phyloP scores from a whole-genome alignment of 176 grass and related monocot genomes.

The Zoysia pacifica region DNA sequence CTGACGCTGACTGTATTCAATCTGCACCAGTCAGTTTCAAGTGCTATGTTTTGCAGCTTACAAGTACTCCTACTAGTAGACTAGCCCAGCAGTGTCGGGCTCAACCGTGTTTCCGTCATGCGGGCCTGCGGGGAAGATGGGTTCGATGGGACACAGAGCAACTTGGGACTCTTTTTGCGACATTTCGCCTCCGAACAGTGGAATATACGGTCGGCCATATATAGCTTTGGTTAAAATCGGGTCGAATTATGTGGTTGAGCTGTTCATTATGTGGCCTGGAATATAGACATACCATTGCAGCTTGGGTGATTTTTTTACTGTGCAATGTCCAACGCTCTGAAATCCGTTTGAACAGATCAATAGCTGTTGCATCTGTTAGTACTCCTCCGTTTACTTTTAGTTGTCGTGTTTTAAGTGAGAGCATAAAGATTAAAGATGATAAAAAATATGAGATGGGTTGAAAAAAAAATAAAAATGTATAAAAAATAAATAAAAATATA shows the following conservation, averaged over 20 bases:
- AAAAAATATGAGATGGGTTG: too few species aligned
- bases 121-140: background rate
- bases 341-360: background rate
- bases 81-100: background rate
- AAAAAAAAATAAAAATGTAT: too few species aligned
- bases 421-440: too few species aligned
- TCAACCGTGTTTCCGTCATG: background rate
- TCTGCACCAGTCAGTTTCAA: background rate
- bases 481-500: too few species aligned
- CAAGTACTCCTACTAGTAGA: background rate
- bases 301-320: background rate
- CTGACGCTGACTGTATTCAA: background rate
- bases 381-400: too few species aligned
- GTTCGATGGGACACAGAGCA: background rate
- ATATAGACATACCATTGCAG: background rate
- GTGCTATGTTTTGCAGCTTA: background rate
- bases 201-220: background rate
- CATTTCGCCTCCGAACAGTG: background rate
- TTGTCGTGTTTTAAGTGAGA: too few species aligned
- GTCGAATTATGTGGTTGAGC: background rate
- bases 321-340: background rate
- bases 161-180: background rate
- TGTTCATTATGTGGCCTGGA: background rate
- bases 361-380: too few species aligned
- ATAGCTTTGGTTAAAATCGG: background rate